Conservation (phyloP, 2,329 filamentous ascomycete species). For the Biscogniauxia marginata region DNA sequence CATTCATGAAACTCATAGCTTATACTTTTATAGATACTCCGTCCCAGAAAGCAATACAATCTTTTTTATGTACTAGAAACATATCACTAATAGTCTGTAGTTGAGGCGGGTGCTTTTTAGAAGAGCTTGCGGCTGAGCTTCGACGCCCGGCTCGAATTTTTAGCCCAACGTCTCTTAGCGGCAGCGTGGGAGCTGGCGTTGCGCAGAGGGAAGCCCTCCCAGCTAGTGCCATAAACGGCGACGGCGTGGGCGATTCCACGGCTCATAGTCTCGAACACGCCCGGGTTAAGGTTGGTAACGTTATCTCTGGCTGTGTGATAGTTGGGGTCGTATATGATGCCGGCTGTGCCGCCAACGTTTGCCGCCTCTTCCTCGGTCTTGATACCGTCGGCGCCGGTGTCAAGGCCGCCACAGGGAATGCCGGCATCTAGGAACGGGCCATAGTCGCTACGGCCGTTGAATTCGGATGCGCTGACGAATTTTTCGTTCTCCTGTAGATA, state of each 20-base stretch:
- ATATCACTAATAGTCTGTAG: too few relatives aligned
- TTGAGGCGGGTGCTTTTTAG: too few relatives aligned
- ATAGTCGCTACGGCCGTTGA: constrained; percentile 62
- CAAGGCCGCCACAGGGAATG: constrained; percentile 57
- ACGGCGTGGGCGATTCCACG: constrained; percentile 54
- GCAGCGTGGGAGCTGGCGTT: neutral
- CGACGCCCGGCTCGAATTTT: neutral
- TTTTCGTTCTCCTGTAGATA: constrained; percentile 45
- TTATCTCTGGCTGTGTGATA: constrained; percentile 56
- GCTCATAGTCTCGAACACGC: constrained; percentile 54
- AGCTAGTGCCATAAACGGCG: constrained; percentile 48
- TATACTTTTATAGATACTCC: too few relatives aligned
- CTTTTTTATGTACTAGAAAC: too few relatives aligned
- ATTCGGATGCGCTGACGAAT: constrained; percentile 59
- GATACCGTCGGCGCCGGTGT: constrained; percentile 57
- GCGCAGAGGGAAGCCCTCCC: constrained; percentile 41
- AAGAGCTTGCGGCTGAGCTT: neutral
- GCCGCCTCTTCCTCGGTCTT: constrained; percentile 54
- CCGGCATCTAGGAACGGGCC: constrained; percentile 55
- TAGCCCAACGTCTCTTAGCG: neutral
- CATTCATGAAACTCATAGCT: too few relatives aligned
- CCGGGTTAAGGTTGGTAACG: constrained; percentile 50
- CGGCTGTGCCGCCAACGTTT: constrained; percentile 54
- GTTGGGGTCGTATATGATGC: constrained; percentile 53
- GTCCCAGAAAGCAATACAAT: too few relatives aligned